A percentile compares a stretch with the other conserved stretches of the same genome.
Conservation (phyloP, 2,329 filamentous ascomycete species). For the Penicillium expansum region DNA sequence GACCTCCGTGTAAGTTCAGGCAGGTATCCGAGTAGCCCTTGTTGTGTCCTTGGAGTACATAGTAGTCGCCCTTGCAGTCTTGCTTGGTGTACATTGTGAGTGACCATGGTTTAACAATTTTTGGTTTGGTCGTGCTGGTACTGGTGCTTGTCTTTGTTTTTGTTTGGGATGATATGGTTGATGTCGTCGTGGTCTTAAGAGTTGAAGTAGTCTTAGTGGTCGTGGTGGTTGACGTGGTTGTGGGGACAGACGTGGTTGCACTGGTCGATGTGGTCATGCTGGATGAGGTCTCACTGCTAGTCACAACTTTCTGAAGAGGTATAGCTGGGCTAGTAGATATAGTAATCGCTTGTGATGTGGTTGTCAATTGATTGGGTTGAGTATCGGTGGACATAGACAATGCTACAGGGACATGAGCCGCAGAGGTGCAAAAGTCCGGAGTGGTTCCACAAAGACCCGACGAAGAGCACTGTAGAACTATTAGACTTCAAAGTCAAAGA, state of each 20-base stretch:
- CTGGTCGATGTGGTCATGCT: neutral
- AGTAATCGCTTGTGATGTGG: neutral
- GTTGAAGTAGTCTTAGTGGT: neutral
- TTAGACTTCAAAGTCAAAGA: neutral
- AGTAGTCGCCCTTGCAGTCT: conserved; percentile 14
- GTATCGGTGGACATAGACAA: neutral
- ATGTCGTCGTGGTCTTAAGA: neutral
- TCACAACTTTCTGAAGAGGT: neutral
- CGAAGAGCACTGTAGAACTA: neutral
- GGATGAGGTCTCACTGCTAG: neutral
- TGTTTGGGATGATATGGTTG: neutral
- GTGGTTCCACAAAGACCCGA: neutral
- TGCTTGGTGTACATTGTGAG: conserved; percentile 9
- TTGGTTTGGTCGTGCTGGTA: neutral
- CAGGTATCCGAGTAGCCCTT: neutral
- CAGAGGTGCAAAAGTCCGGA: neutral
- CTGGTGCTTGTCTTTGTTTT: neutral
- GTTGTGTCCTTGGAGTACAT: conserved; percentile 9
- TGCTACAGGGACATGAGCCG: neutral
- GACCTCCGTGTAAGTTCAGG: neutral
- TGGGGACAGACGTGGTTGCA: too few species aligned
- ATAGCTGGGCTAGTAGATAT: neutral
- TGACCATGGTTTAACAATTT: neutral
- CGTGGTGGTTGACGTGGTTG: neutral
- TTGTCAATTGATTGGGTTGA: neutral